Evolutionary conservation across 345 rosid genomes (phyloP), one percentile per base, ranked within the genome.

Genomic region (Eucalyptus polyanthemos): DNA sequence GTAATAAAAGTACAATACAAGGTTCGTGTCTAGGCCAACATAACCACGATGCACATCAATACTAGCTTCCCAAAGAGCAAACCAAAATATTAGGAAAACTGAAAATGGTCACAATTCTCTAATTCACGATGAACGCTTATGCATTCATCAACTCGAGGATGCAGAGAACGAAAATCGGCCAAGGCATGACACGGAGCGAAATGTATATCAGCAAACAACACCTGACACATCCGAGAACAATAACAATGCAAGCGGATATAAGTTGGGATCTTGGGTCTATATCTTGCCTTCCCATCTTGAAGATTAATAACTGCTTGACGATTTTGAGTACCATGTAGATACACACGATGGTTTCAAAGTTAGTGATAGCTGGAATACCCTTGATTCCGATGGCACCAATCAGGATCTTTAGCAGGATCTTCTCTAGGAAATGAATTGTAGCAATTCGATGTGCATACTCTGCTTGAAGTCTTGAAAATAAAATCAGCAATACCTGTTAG

Each of bases 161-260:
- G 0, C 10, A 17, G 10, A 62, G 37, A 29, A 62, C 0, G 9
- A 62, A 29, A 62, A 62, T 14, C 10, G 72, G 3, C 37, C 72
- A 29, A 29, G 72, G 72, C 37, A 14, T 62, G 9, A 62, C 37
- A 62, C 10, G 3, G 22, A 62, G 72, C 2, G 3, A 4, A 7
- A 62, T 62, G 5, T 14, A 7, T 5, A 2, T 2, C 19, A 62
- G 4, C 5, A 29, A 0, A 62, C 1, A 29, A 2, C 72, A 62
- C 19, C 19, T 7, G 3, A 62, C 2, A 0, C 72, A 62, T 62
- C 34, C 5, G 0, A 62, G 34, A 29, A 62, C 19, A 1, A 29
- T 2, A n/a, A 0, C 3, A 0, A 65, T 65, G 37, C 3, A 3
- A 29, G 0, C 2, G 1, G 1, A n/a, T 3, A 1, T n/a, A 15